Evolutionary conservation across 2,329 filamentous ascomycete genomes (phyloP), one percentile per base, ranked within the genome.

Genomic region (Penicillium thymicola): DNA sequence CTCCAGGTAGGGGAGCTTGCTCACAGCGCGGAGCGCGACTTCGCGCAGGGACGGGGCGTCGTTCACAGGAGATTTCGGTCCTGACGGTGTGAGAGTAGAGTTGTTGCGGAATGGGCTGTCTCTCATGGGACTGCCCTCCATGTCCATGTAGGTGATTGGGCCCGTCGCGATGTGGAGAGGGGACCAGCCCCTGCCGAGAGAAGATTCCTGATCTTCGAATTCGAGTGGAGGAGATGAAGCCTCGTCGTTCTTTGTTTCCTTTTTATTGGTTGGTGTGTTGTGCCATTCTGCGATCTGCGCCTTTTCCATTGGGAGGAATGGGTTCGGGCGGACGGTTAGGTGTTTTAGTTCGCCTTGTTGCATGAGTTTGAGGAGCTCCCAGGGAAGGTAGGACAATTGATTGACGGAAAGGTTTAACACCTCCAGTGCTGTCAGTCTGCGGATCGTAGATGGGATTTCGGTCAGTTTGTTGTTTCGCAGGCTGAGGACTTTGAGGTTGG

Each of bases 331-430:
- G 16, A 74, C 68, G 3, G 65, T 72, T 18, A 77, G 63, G 45
- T 74, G 74, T 51, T 70, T 73, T 45, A 78, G 53, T 23, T 74
- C 68, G 5, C 73, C 73, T 41, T 72, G 66, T 30, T 65, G 67
- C 23, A 75, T 70, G 4, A 80, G 66, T 53, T 69, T 68, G 16
- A 80, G 59, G 7, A 81, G 60, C 49, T 80, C 78, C 70, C 75
- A 78, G 0, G 78, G 78, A 2, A 81, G 70, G 43, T 68, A 70
- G 11, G 65, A 59, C 10, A 81, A 66, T 30, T 72, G 66, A 57
- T 80, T 81, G 30, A 74, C 72, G 2, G 75, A 72, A 25, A 80
- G 59, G 37, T 79, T 80, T n/a, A 80, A 62, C 27, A 75, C 73
- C 64, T 76, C 71, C 40, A 81, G 65, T 43, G 71, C 71, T 9